Evolutionary conservation across 345 rosid species (phyloP), one percentile per base, ranked within the genome.

Genomic region (Aegle marmelos): DNA sequence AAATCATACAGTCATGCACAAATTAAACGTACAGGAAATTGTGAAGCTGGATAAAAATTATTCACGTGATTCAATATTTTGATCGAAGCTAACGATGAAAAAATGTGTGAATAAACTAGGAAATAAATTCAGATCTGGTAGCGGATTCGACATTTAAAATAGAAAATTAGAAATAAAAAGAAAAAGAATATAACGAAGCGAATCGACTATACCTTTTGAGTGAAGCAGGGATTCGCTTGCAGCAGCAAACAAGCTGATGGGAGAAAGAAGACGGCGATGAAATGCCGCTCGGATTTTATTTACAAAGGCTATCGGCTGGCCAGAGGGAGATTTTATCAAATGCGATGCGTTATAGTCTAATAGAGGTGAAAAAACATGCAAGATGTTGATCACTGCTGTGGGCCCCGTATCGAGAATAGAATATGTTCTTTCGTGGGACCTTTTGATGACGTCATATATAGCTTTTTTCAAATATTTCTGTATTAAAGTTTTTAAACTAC

Each of bases 121-220:
- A 36, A 70, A 34, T 13, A 68, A 77, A 28, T 61, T 54, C 63
- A 81, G 80, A 86, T 86, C 85, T 76, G 62, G 66, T 14, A 62
- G 75, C 4, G 36, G 13, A 34, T 3, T 1, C n/a, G 19, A 41
- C 27, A 11, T 6, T 19, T 8, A 56, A 71, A 28, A 33, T 0
- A 71, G 21, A 34, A 16, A 21, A 16, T 17, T 17, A 53, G 22
- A 17, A 17, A 53, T 0, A 17, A 50, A 50, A 50, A 50, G 0
- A 4, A 17, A 53, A 50, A 50, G 5, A 17, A 5, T 5, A 53
- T 5, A 17, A 59, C 25, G 14, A n/a, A 11, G 28, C 5, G 31
- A 50, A 48, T 25, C 30, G 37, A 53, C 9, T 6, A 27, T 82
- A 78, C 87, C 87, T 61, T 41, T 1, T 68, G 68, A 72, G n/a